Evolutionary conservation across 495 filamentous ascomycete genomes (phyloP).

Genomic region (Physcia stellaris): DNA sequence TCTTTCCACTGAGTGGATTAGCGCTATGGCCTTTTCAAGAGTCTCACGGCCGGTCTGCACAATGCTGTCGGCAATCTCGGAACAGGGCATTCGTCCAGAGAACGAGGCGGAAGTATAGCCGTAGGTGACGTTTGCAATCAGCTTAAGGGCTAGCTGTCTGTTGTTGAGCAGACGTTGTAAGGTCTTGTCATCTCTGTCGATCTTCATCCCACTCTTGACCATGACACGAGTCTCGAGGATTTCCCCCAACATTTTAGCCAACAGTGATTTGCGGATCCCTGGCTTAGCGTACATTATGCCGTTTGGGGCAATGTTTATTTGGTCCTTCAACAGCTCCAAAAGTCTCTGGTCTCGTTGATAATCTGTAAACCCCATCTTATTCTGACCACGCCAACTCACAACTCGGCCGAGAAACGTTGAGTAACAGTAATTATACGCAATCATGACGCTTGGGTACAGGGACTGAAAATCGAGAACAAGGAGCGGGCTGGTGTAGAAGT

Average conservation of each 20-base stretch:
- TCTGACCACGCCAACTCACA: constrained; percentile 69
- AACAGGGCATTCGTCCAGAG: constrained; percentile 92
- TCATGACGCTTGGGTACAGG: constrained; percentile 95
- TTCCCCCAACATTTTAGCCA: constrained; percentile 94
- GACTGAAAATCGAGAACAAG: constrained; percentile 93
- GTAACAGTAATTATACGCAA: constrained; percentile 98
- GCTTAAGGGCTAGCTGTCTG: constrained; percentile 85
- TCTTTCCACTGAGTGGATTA: constrained; percentile 72
- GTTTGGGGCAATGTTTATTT: constrained; percentile 90
- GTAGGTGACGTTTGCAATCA: constrained; percentile 96
- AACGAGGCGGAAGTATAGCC: constrained; percentile 94
- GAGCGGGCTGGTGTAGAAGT: constrained; percentile 81
- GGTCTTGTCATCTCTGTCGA: constrained; percentile 77
- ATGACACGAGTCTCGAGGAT: constrained; percentile 95
- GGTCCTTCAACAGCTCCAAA: constrained; percentile 63
- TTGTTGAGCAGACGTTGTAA: constrained; percentile 86
- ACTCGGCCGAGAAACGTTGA: constrained; percentile 88
- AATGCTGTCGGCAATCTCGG: constrained; percentile 96
- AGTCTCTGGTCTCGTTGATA: constrained; percentile 63
- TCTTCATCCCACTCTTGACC: constrained; percentile 96
- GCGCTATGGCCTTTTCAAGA: constrained; percentile 80
- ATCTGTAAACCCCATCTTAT: constrained; percentile 90
- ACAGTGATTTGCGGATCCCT: constrained; percentile 71
- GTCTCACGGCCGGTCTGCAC: constrained; percentile 93
- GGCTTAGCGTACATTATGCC: constrained; percentile 90